Evolutionary conservation across 106 monocot genomes (phyloP).

Genomic region (Acorus gramineus): DNA sequence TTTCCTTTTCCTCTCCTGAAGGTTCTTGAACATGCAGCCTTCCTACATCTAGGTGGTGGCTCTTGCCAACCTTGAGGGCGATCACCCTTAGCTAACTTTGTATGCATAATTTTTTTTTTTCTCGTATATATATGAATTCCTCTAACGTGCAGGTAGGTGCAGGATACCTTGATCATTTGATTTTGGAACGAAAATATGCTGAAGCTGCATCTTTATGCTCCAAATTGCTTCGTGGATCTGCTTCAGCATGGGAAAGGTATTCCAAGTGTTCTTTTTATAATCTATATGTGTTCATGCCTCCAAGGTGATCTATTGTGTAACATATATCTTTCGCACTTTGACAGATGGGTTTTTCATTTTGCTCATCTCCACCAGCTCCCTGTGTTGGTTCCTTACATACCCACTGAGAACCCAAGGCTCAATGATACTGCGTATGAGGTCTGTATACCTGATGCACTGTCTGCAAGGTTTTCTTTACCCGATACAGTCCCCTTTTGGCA

Average conservation of each 20-base stretch:
- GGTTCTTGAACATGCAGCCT: no score
- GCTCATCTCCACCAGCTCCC: conserved; percentile 93
- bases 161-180: conserved; percentile 94
- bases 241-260: conserved; percentile 91
- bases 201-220: conserved; percentile 95
- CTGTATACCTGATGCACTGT: background rate
- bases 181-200: conserved; percentile 87
- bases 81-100: background rate
- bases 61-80: background rate
- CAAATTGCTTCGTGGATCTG: conserved; percentile 84
- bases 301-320: background rate
- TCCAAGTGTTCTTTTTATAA: background rate
- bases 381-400: conserved; percentile 93
- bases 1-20: background rate
- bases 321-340: background rate
- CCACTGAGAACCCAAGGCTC: conserved; percentile 73
- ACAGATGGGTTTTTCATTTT: conserved; percentile 98
- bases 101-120: background rate
- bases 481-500: no score
- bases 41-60: no score
- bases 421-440: conserved; percentile 98
- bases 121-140: no score
- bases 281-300: background rate
- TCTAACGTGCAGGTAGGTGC: conserved; percentile 60
- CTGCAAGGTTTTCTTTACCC: no score